Percentiles rank a stretch among this genome's conserved stretches.
These are phyloP conservation scores for Nicotiana attenuata DNA, from an alignment of 257 asterid species.

Conservation along the genomic window DNA sequence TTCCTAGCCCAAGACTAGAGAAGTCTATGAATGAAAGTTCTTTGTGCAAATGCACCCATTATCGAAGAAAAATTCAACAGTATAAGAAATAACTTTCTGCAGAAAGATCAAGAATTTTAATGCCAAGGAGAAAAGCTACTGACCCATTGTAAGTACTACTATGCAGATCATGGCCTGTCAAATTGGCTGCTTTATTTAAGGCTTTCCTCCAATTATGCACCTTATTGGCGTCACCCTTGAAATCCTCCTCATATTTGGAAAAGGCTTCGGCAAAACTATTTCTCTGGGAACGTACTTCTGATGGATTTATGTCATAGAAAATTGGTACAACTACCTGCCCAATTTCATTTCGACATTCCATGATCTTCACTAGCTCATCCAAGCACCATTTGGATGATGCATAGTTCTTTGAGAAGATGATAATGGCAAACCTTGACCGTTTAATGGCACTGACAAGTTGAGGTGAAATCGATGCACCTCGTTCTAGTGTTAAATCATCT, in stretches of 20 bases:
- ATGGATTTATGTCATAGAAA: background rate
- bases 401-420: background rate
- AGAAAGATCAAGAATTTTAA: too few relatives aligned
- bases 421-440: background rate
- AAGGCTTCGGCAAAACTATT: background rate
- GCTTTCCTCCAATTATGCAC: background rate
- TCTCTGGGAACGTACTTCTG: background rate
- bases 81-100: background rate
- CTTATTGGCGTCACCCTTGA: background rate
- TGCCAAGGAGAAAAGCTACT: background rate
- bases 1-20: too few relatives aligned
- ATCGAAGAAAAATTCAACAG: background rate
- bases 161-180: background rate
- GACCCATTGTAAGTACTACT: background rate
- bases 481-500: background rate
- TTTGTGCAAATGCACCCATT: background rate
- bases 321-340: background rate
- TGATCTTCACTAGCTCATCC: too few relatives aligned
- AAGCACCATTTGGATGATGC: background rate
- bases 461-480: background rate
- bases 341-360: background rate
- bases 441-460: background rate
- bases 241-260: background rate
- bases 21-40: background rate
- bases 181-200: background rate